A percentile compares a stretch with the other conserved stretches of the same genome.
Conservation (phyloP, 23 red algal species). For the Gracilaria caudata region DNA sequence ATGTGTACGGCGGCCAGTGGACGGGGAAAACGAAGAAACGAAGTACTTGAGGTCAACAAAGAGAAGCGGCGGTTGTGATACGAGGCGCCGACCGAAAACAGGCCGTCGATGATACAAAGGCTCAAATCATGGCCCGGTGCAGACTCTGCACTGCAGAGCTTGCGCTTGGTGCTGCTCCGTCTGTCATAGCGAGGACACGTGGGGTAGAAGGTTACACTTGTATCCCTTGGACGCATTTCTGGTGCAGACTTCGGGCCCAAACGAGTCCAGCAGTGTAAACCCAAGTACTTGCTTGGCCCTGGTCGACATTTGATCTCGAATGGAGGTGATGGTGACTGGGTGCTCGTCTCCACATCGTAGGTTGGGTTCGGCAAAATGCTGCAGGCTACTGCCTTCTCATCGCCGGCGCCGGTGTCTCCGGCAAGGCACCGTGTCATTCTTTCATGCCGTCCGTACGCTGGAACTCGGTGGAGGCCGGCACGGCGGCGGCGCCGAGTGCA, state of each 20-base stretch:
- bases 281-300: too few relatives aligned
- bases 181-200: too few relatives aligned
- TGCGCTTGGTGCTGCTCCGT: too few relatives aligned
- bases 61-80: not conserved
- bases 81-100: not conserved
- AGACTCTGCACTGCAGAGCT: too few relatives aligned
- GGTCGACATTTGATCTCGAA: constrained; percentile 1
- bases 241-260: too few relatives aligned
- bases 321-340: not conserved
- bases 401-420: not conserved
- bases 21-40: not conserved
- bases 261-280: too few relatives aligned
- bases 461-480: not conserved
- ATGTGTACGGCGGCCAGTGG: not conserved
- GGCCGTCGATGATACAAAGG: too few relatives aligned
- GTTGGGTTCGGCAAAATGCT: not conserved
- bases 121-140: not conserved
- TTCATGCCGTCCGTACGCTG: not conserved
- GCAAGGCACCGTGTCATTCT: not conserved
- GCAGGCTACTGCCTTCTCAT: not conserved
- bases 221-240: too few relatives aligned
- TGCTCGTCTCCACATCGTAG: too few relatives aligned
- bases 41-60: not conserved
- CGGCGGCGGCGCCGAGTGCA: constrained; percentile 3
- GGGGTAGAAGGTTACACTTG: too few relatives aligned